A percentile compares a stretch with the other conserved stretches of the same genome.
Evolutionary conservation across 176 grass and related monocot genomes (phyloP).

Genomic region (Avena eriantha): DNA sequence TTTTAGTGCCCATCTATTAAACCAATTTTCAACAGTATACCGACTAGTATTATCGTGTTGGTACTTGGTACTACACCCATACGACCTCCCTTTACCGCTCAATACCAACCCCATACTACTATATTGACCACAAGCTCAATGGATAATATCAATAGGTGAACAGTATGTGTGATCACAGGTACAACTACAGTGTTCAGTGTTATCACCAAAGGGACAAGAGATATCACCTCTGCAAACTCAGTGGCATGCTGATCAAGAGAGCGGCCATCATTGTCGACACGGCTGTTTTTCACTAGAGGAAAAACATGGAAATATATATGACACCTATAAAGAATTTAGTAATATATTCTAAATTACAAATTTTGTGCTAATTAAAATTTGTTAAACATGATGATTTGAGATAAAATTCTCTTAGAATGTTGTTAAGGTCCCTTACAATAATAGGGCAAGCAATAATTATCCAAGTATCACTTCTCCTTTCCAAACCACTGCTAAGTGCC

Average conservation of each 20-base stretch:
- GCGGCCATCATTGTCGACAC: neutral
- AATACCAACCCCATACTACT: neutral
- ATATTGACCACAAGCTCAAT: neutral
- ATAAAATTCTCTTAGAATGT: neutral
- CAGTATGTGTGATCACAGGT: neutral
- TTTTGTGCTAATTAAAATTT: constrained; percentile 31
- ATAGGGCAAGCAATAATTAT: neutral
- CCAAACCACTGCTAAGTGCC: neutral
- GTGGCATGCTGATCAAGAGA: neutral
- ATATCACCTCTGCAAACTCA: neutral
- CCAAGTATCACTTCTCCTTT: neutral
- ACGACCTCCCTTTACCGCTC: neutral
- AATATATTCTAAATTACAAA: neutral
- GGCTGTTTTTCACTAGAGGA: neutral
- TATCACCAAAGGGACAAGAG: constrained; percentile 13
- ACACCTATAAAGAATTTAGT: neutral
- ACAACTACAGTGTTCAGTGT: neutral
- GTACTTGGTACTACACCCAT: neutral
- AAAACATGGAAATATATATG: neutral
- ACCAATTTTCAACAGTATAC: no score
- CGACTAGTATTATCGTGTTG: neutral
- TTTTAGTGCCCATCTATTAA: neutral
- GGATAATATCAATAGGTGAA: neutral
- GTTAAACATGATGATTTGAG: neutral
- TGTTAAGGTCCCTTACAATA: neutral